Percentiles rank a stretch among this genome's conserved stretches.
These are phyloP conservation scores for Lycium barbarum DNA, from an alignment of 257 asterid species.

Conservation along the genomic window DNA sequence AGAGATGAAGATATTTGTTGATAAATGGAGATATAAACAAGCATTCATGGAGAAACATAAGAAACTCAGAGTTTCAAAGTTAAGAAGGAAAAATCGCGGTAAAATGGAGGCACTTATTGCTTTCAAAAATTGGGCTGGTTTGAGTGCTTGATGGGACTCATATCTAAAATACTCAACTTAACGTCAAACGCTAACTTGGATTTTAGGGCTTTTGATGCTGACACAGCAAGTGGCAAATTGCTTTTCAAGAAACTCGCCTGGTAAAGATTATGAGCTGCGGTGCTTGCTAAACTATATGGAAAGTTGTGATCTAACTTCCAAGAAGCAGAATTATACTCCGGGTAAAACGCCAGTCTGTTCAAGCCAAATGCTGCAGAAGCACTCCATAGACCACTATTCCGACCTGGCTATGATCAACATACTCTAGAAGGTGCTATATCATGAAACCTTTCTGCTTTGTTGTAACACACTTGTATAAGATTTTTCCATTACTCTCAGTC, in stretches of 20 bases:
- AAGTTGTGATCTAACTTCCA: not conserved
- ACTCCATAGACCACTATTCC: not conserved
- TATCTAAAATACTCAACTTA: constrained; percentile 5
- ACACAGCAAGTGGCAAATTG: not conserved
- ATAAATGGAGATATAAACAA: constrained; percentile 97
- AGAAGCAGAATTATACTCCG: not conserved
- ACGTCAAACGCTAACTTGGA: not conserved
- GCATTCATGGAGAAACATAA: constrained; percentile 97
- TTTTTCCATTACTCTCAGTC: not conserved
- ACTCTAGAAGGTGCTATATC: constrained; percentile 13
- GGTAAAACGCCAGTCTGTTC: not conserved
- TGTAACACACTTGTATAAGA: not conserved
- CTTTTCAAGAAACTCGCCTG: constrained; percentile 7
- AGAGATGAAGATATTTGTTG: constrained; percentile 79
- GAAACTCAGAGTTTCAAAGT: constrained; percentile 76
- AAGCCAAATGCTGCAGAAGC: constrained; percentile 1
- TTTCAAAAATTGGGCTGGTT: constrained; percentile 96
- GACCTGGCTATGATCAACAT: not conserved
- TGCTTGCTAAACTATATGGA: not conserved
- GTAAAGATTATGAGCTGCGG: not conserved
- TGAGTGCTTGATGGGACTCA: constrained; percentile 55
- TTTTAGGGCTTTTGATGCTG: not conserved
- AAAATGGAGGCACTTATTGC: constrained; percentile 90
- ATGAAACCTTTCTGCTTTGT: not conserved
- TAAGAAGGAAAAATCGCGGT: constrained; percentile 67